A percentile compares a stretch with the other conserved stretches of the same genome.
phyloP scores from a whole-genome alignment of 257 asterid species.

The Rhazya stricta region DNA sequence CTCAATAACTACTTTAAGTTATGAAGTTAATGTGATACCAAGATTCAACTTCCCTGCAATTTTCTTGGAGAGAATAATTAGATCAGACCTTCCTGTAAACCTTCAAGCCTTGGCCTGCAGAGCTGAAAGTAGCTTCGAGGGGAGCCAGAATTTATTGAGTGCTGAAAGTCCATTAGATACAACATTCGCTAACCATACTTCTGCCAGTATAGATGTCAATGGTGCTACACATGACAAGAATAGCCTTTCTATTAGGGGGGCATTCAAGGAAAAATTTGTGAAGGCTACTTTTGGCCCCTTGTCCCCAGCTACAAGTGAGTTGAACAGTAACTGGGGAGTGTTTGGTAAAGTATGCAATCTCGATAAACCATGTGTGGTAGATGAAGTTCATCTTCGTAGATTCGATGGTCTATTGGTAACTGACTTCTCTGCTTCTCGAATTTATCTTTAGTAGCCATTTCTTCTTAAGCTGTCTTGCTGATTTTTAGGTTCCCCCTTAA shows the following conservation, averaged over 20 bases:
- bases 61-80: slow-evolving; percentile 84
- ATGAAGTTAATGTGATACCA: slow-evolving; percentile 87
- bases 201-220: slow-evolving; percentile 26
- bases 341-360: slow-evolving; percentile 69
- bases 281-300: slow-evolving; percentile 62
- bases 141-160: slow-evolving; percentile 35
- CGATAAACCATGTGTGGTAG: slow-evolving; percentile 76
- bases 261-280: slow-evolving; percentile 36
- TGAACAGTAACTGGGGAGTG: slow-evolving; percentile 67
- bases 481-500: slow-evolving; percentile 35
- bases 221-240: slow-evolving; percentile 32
- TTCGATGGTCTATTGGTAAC: slow-evolving; percentile 91
- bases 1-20: slow-evolving; percentile 48
- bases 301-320: slow-evolving; percentile 58
- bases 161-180: slow-evolving; percentile 23
- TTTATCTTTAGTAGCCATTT: slow-evolving; percentile 13
- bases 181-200: slow-evolving; percentile 33
- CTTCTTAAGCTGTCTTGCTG: slow-evolving; percentile 19
- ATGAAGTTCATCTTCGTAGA: slow-evolving; percentile 96
- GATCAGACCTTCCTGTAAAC: slow-evolving; percentile 94
- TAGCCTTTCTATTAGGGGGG: slow-evolving; percentile 31
- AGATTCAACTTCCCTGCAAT: slow-evolving; percentile 91
- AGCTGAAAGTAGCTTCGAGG: slow-evolving; percentile 68
- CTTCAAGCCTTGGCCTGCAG: slow-evolving; percentile 83
- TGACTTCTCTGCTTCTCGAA: slow-evolving; percentile 19